These are phyloP conservation scores for Rhododendron mucronatum DNA, from an alignment of 148 eudicot species.

Conservation along the genomic window DNA sequence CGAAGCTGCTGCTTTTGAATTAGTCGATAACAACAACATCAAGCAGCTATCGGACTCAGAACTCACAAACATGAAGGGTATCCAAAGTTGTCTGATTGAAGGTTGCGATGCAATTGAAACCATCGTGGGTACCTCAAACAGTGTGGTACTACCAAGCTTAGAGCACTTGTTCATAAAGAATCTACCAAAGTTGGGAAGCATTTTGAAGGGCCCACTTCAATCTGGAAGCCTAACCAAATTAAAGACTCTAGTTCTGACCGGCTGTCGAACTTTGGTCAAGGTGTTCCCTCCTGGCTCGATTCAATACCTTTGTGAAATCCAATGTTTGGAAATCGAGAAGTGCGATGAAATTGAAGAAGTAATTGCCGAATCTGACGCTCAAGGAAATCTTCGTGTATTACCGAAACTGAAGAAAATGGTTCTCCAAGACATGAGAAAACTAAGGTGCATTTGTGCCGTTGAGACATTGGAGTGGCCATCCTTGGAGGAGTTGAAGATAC, in stretches of 20 bases:
- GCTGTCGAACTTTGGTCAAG: not conserved
- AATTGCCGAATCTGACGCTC: not conserved
- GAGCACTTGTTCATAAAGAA: constrained; percentile 5
- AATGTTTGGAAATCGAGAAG: not conserved
- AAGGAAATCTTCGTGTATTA: not conserved
- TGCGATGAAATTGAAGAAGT: not conserved
- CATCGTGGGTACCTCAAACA: not conserved
- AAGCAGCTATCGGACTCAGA: not conserved
- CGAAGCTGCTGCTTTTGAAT: not conserved
- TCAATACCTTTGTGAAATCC: not conserved
- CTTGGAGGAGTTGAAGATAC: not conserved
- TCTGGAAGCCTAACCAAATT: constrained; percentile 10
- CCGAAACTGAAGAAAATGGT: not conserved
- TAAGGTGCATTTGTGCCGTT: not conserved
- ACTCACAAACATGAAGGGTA: not conserved
- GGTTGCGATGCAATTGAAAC: constrained; percentile 2
- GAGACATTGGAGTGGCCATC: constrained; percentile 4
- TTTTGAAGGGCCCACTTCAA: constrained; percentile 5
- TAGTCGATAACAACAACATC: not conserved
- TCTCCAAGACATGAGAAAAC: not conserved
- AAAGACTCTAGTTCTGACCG: not conserved
- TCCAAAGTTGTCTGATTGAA: constrained; percentile 12
- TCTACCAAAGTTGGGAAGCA: constrained; percentile 4
- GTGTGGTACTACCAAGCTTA: not conserved
- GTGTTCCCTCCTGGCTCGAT: not conserved